phyloP scores from a whole-genome alignment of 2,329 filamentous ascomycete genomes.

The Myrmaecium sp. region DNA sequence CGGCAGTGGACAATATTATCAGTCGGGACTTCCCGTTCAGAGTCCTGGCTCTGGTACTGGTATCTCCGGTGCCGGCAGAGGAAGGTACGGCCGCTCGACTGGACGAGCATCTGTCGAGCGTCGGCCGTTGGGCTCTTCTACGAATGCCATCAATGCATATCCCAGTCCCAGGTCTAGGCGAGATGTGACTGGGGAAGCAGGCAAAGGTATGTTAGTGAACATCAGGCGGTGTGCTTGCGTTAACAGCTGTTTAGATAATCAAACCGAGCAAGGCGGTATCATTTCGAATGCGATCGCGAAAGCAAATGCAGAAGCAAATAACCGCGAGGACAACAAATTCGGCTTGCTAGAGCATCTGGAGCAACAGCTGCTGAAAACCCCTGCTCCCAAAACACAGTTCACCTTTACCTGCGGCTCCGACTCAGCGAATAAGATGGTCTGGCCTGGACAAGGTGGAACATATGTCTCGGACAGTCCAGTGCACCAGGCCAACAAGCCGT shows the following conservation, averaged over 20 bases:
- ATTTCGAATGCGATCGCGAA: constrained; percentile 87
- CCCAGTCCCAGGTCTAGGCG: constrained; percentile 21
- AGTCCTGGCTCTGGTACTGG: constrained; percentile 39
- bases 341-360: constrained; percentile 64
- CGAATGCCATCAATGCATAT: constrained; percentile 26
- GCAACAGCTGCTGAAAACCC: constrained; percentile 45
- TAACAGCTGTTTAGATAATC: constrained; percentile 19
- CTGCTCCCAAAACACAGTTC: constrained; percentile 69
- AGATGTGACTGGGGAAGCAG: constrained; percentile 5
- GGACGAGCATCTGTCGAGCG: constrained; percentile 24
- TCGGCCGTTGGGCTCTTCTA: constrained; percentile 25
- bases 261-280: constrained; percentile 50
- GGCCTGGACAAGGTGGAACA: constrained; percentile 42
- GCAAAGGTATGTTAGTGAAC: constrained; percentile 8
- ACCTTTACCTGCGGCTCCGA: constrained; percentile 93
- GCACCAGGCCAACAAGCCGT: constrained; percentile 18
- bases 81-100: constrained; percentile 53
- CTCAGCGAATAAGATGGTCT: constrained; percentile 60
- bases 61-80: constrained; percentile 71
- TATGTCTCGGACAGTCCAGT: constrained; percentile 19
- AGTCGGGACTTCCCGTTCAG: constrained; percentile 33
- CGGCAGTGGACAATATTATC: constrained; percentile 36
- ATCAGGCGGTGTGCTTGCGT: constrained; percentile 5
- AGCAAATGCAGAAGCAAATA: constrained; percentile 43
- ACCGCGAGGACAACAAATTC: constrained; percentile 33